A percentile compares a stretch with the other conserved stretches of the same genome.
These are phyloP conservation scores for Fragilariopsis cylindrus DNA, from an alignment of 108 stramenopile genomes.

Conservation along the genomic window DNA sequence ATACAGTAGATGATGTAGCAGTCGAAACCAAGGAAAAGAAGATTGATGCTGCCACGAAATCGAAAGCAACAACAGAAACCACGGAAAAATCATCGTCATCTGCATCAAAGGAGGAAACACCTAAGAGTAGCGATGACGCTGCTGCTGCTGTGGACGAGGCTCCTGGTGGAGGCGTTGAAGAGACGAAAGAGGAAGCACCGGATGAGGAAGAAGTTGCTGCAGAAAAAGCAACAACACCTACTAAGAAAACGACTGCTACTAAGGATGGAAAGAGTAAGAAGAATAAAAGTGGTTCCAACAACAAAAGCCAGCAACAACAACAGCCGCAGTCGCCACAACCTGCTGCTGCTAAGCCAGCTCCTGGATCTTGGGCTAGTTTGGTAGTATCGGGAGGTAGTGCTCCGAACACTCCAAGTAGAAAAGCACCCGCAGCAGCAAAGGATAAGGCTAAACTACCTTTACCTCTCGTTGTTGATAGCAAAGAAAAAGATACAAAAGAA, in stretches of 20 bases:
- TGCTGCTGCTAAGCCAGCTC: conserved; percentile 46
- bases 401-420: conserved; percentile 21
- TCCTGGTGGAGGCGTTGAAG: conserved; percentile 55
- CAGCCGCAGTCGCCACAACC: conserved; percentile 22
- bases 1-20: neutral
- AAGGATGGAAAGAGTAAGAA: conserved; percentile 27
- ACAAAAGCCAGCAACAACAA: conserved; percentile 16
- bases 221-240: conserved; percentile 28
- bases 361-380: conserved; percentile 84
- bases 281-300: conserved; percentile 28
- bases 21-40: conserved; percentile 3
- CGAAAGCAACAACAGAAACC: neutral
- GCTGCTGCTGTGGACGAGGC: conserved; percentile 29
- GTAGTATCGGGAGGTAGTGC: conserved; percentile 59
- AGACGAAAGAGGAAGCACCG: conserved; percentile 40
- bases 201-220: conserved; percentile 25
- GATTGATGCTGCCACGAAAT: neutral
- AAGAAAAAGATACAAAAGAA: conserved; percentile 3
- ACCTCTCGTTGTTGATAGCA: conserved; percentile 5
- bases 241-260: conserved; percentile 16
- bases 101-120: conserved; percentile 10
- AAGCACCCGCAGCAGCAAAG: neutral
- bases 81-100: conserved; percentile 13
- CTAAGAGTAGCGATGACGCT: conserved; percentile 7
- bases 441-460: conserved; percentile 13